Evolutionary conservation across 2,329 filamentous ascomycete species (phyloP), one percentile per base, ranked within the genome.

Genomic region (Colletotrichum liaoningense): DNA sequence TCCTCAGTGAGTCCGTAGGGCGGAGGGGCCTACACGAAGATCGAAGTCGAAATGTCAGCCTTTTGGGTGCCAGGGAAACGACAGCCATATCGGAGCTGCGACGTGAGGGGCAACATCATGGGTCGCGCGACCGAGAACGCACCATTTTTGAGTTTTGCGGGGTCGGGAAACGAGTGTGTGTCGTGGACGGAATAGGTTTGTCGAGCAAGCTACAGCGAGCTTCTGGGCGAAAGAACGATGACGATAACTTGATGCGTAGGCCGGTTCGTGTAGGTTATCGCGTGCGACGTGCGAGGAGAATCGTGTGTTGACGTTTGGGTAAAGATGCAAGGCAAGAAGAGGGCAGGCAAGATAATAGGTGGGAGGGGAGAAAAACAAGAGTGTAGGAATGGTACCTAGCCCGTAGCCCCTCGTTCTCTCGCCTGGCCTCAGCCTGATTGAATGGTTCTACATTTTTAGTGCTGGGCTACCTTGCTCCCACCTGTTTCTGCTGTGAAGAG

Each of bases 1-100:
- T 73, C 74, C 57, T 75, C 68, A 28, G 74, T 75, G 56, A 75
- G 74, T 49, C 71, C 70, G 60, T 70, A 69, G 19, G 60, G 74
- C 38, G 57, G 67, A 59, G 65, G 67, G 19, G 64, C 38, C 69
- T 74, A 52, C 62, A 63, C 58, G 33, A 60, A 55, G 19, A 49
- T n/a, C 3, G 19, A 49, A 49, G 42, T 49, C 42, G 19, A 49
- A n/a, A 49, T 49, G 28, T 67, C 42, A 63, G 71, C 55, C 12
- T 52, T 52, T 28, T 16, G 2, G 46, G 16, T 42, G 16, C 59
- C 54, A 65, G 30, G n/a, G 59, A 56, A 60, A 26, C 26, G 24
- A 33, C 26, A 28, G 73, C 63, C 62, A 5, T 33, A 55, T 62
- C 57, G 38, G 62, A 52, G 38, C 28, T 46, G 62, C 49, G 52